Evolutionary conservation across 169 alveolate genomes (phyloP).

Genomic region (Eimeria brunetti): DNA sequence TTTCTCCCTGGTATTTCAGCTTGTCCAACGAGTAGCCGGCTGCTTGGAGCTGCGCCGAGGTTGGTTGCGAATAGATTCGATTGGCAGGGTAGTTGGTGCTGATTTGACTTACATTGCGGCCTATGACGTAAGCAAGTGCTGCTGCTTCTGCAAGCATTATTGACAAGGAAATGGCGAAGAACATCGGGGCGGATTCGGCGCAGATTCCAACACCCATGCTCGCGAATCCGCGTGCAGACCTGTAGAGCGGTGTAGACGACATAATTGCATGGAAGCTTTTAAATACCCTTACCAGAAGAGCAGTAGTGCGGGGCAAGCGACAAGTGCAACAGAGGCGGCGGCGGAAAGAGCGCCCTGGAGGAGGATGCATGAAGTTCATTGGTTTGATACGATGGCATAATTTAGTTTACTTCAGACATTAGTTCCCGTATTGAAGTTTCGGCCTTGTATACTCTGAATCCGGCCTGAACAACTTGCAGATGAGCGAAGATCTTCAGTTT

Average conservation of each 20-base stretch:
- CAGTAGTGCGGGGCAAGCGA: slow-evolving; percentile 50
- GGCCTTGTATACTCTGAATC: slow-evolving; percentile 69
- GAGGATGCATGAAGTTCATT: neutral
- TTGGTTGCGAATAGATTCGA: neutral
- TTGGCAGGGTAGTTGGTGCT: neutral
- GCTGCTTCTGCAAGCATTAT: slow-evolving; percentile 65
- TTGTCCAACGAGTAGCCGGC: slow-evolving; percentile 63
- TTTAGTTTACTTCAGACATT: slow-evolving; percentile 50
- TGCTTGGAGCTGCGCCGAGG: slow-evolving; percentile 43
- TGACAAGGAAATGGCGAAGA: slow-evolving; percentile 58
- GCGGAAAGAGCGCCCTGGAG: slow-evolving; percentile 36
- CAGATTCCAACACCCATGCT: slow-evolving; percentile 68
- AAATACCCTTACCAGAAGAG: slow-evolving; percentile 31
- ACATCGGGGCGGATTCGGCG: slow-evolving; percentile 64
- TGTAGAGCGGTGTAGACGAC: neutral
- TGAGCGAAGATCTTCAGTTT: neutral
- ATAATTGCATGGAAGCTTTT: neutral
- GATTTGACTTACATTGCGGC: slow-evolving; percentile 26
- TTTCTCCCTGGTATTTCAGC: slow-evolving; percentile 20
- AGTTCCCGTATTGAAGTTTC: slow-evolving; percentile 54
- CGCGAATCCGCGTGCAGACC: slow-evolving; percentile 74
- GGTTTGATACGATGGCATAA: neutral
- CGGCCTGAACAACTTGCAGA: slow-evolving; percentile 10
- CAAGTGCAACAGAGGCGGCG: slow-evolving; percentile 58
- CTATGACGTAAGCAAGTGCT: slow-evolving; percentile 5